Percentiles rank a stretch among this genome's conserved stretches.
Conservation (phyloP, 768 basidiomycete species). For the Termitomyces sp. region DNA sequence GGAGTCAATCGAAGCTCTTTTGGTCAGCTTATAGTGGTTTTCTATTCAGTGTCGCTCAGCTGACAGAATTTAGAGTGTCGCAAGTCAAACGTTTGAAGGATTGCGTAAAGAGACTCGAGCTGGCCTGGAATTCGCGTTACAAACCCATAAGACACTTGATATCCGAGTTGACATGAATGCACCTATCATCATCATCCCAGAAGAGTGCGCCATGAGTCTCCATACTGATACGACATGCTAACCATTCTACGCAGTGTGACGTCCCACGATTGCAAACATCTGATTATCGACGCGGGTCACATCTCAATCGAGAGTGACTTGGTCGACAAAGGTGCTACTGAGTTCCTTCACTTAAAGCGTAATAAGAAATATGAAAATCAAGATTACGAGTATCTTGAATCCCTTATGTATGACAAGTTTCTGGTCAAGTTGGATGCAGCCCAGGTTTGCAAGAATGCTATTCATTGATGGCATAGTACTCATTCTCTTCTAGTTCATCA, state of each 20-base stretch:
- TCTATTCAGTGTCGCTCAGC: neutral
- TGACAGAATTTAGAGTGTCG: conserved; percentile 55
- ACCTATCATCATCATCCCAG: conserved; percentile 94
- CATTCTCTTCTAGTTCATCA: conserved; percentile 70
- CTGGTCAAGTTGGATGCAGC: conserved; percentile 79
- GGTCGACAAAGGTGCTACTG: conserved; percentile 75
- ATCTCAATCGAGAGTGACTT: conserved; percentile 90
- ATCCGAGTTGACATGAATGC: conserved; percentile 96
- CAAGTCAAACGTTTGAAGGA: conserved; percentile 90
- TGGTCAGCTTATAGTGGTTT: conserved; percentile 42
- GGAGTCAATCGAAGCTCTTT: conserved; percentile 89
- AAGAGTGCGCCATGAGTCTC: conserved; percentile 52
- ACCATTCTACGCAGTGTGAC: conserved; percentile 50
- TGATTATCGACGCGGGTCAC: conserved; percentile 94
- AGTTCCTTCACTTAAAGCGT: conserved; percentile 75
- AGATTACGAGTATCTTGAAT: conserved; percentile 81
- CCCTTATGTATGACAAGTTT: conserved; percentile 93
- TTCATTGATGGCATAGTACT: conserved; percentile 6
- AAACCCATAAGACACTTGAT: conserved; percentile 93
- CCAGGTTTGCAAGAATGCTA: conserved; percentile 52
- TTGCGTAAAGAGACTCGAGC: conserved; percentile 91
- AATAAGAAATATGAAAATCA: conserved; percentile 81
- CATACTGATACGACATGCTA: neutral
- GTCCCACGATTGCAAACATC: conserved; percentile 69
- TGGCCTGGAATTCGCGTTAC: conserved; percentile 88